Base-by-base conservation (phyloP, 164 flowering plant species). In the Hamamelis virginiana region DNA sequence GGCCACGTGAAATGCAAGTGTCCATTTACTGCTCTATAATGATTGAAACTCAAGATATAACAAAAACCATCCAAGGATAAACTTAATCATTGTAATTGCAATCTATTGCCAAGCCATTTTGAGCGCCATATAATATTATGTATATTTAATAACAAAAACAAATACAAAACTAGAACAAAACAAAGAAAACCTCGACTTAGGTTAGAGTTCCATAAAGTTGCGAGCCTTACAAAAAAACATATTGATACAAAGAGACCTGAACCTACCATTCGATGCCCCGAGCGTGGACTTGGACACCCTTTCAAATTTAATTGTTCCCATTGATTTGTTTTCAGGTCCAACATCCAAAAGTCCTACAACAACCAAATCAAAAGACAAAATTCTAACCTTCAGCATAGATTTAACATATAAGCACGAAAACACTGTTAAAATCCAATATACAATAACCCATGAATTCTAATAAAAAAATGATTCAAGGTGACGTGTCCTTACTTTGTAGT, bases 181-280 rank as follows among this genome's bases (percentile, higher is more conserved):
- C 41, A 33, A 33, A 33, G 6, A 33, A 33, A n/a, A n/a, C n/a
- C n/a, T n/a, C n/a, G n/a, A n/a, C n/a, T n/a, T n/a, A n/a, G 41
- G 41, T 33, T 33, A 6, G 6, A 33, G 41, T 33, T 33, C 41
- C 41, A 33, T 33, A 2, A 2, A 33, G 41, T 33, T 33, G 41
- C 6, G 41, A 33, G 2, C 41, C 41, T 9, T 46, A 8, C 33
- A 26, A 26, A 46, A n/a, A 16, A 21, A 1, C 26, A 52, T 46
- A n/a, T 9, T 13, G 62, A 22, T 8, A 18, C 26, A 62, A 69
- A 69, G 43, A 47, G 62, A 56, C 46, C 23, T 19, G 52, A 44
- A 69, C 69, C 59, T 82, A 92, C 99, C 99, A 92, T 95, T 41
- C 99, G 89, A 80, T 95, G 99, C 66, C 99, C 99, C 18, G 99